Evolutionary conservation across 2,329 filamentous ascomycete species (phyloP), one percentile per base, ranked within the genome.

Genomic region (Ambrosiella cleistominuta): DNA sequence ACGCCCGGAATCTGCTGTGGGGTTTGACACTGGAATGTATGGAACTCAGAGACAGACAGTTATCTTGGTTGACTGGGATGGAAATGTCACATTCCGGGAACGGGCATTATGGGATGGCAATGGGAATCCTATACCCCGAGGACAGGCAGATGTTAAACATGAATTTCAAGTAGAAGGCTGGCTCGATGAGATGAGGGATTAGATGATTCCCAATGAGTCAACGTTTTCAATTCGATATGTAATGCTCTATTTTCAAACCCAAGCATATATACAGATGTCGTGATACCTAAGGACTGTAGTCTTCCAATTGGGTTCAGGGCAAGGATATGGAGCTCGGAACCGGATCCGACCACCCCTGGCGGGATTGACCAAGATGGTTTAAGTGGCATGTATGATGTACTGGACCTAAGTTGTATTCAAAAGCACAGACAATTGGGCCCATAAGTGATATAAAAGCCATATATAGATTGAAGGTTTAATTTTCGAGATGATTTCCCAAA

Each of bases 1-100:
- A 53, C 67, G 68, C 35, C 72, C 73, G 1, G 71, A 72, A 13
- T 64, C 68, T 7, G 64, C 65, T 38, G 63, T 64, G 49, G 72
- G 72, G 1, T 81, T 79, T 62, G 75, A 77, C 65, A 77, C 74
- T 4, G 81, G 81, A 1, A 70, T 81, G 62, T 84, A 84, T 63
- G 81, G 81, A 3, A 84, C 81, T 4, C 81, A 84, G 68, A 70
- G 81, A 42, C 81, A 84, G 69, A 83, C 80, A 0, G 69, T 83
- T 12, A 67, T 84, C 12, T 68, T 83, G 50, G 76, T 83, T 6
- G 79, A 82, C 63, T 81, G 77, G 76, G 72, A 82, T 2, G 81
- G 81, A 2, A 79, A 79, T 40, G 77, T 81, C 15, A 77, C 74
- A 0, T 81, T 78, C 63, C 72, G 72, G 37, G 81, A 84, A 68